Evolutionary conservation across 2,329 filamentous ascomycete genomes (phyloP).

Genomic region (Botryotinia globosa): DNA sequence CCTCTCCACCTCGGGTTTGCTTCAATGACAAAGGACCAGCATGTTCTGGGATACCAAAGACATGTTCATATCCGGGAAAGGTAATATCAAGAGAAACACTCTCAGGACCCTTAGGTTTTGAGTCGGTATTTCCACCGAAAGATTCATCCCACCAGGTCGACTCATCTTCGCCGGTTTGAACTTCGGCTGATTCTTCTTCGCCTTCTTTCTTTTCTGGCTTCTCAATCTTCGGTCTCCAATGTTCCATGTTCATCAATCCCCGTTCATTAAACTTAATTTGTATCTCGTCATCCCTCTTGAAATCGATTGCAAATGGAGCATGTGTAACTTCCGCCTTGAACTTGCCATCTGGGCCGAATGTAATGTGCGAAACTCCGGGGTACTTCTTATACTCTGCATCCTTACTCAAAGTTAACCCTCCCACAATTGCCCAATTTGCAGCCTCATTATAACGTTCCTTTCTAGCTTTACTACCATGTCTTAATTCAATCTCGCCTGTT

Average conservation of each 20-base stretch:
- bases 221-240: constrained; percentile 89
- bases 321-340: constrained; percentile 84
- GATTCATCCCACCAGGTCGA: constrained; percentile 97
- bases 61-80: constrained; percentile 87
- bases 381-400: constrained; percentile 67
- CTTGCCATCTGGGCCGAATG: constrained; percentile 72
- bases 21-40: constrained; percentile 83
- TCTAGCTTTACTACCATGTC: constrained; percentile 77
- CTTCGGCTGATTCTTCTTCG: constrained; percentile 42
- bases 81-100: constrained; percentile 87
- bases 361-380: constrained; percentile 67
- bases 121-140: constrained; percentile 93
- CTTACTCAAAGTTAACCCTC: constrained; percentile 70
- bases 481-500: constrained; percentile 83
- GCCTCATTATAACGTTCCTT: constrained; percentile 96
- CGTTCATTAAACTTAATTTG: constrained; percentile 87
- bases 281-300: constrained; percentile 75
- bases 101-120: constrained; percentile 92
- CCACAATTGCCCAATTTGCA: constrained; percentile 81
- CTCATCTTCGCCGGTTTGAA: constrained; percentile 62
- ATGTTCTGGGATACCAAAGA: constrained; percentile 93
- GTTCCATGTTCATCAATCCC: constrained; percentile 89
- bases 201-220: constrained; percentile 38
- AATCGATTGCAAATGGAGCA: constrained; percentile 79
- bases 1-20: constrained; percentile 83